Evolutionary conservation across 305 asterid genomes (phyloP).

Genomic region (Rubia balearica): DNA sequence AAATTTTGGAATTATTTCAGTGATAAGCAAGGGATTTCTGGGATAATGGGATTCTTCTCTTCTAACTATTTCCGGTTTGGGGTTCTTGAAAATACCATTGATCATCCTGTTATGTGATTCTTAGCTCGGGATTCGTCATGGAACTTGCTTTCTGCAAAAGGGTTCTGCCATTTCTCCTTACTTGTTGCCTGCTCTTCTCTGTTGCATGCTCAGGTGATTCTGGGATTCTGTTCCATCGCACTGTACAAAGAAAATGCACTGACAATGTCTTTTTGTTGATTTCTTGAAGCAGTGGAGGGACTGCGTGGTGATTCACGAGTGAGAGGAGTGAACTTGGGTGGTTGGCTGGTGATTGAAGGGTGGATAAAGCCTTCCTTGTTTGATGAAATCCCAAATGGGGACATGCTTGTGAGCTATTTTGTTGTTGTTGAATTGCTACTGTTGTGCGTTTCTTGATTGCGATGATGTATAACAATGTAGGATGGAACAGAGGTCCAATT

Average conservation of each 20-base stretch:
- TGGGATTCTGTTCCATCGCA: neutral
- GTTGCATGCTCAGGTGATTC: constrained; percentile 49
- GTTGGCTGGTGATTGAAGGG: constrained; percentile 80
- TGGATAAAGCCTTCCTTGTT: constrained; percentile 84
- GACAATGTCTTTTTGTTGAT: neutral
- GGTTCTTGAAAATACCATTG: constrained; percentile 15
- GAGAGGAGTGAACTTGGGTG: constrained; percentile 82
- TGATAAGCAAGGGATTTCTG: constrained; percentile 38
- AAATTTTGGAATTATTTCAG: constrained; percentile 31
- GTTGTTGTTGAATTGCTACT: neutral
- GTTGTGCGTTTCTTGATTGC: constrained; percentile 1
- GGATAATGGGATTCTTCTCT: constrained; percentile 17
- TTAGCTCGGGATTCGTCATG: constrained; percentile 34
- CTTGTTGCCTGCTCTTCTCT: constrained; percentile 35
- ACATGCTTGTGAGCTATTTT: constrained; percentile 56
- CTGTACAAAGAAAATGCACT: neutral
- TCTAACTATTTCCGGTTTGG: constrained; percentile 13
- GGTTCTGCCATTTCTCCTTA: constrained; percentile 38
- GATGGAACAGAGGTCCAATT: constrained; percentile 74
- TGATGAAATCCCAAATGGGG: constrained; percentile 58
- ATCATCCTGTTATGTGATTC: constrained; percentile 5
- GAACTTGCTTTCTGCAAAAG: constrained; percentile 42
- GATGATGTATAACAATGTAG: constrained; percentile 35
- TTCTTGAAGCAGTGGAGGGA: constrained; percentile 48
- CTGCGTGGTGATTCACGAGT: constrained; percentile 45